Evolutionary conservation across 768 basidiomycete species (phyloP).

Genomic region (Saitozyma podzolica): DNA sequence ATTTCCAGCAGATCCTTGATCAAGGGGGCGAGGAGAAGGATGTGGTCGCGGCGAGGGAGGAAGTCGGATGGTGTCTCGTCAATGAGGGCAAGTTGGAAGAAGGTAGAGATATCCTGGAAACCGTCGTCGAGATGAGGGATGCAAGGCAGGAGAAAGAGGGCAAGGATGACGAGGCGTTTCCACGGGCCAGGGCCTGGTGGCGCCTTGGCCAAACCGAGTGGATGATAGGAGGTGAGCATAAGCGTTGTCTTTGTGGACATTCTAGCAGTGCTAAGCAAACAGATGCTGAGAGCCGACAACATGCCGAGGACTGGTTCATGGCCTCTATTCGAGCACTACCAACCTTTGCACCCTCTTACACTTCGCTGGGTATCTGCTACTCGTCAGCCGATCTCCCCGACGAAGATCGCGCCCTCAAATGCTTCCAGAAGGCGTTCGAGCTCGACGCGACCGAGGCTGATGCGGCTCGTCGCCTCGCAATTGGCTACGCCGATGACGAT

Average conservation of each 20-base stretch:
- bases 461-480: conserved; percentile 78
- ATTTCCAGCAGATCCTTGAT: conserved; percentile 65
- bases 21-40: conserved; percentile 22
- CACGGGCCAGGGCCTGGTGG: conserved; percentile 80
- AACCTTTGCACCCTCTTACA: conserved; percentile 85
- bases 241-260: neutral
- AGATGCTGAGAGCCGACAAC: conserved; percentile 55
- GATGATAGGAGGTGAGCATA: conserved; percentile 63
- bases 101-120: conserved; percentile 44
- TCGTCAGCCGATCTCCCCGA: conserved; percentile 72
- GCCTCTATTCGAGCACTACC: conserved; percentile 71
- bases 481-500: conserved; percentile 84
- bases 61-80: conserved; percentile 78
- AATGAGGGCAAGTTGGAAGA: conserved; percentile 54
- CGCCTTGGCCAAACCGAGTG: conserved; percentile 75
- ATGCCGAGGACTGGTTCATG: conserved; percentile 78
- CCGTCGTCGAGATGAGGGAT: conserved; percentile 41
- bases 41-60: conserved; percentile 65
- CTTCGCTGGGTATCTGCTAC: conserved; percentile 90
- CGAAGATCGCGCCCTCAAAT: conserved; percentile 81
- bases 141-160: conserved; percentile 48
- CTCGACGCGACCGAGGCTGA: conserved; percentile 84
- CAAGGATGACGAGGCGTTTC: conserved; percentile 58
- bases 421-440: conserved; percentile 98
- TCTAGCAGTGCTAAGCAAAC: conserved; percentile 7